Evolutionary conservation across 805 yeast species (phyloP), one percentile per base, ranked within the genome.

Genomic region (Priceomyces medius): DNA sequence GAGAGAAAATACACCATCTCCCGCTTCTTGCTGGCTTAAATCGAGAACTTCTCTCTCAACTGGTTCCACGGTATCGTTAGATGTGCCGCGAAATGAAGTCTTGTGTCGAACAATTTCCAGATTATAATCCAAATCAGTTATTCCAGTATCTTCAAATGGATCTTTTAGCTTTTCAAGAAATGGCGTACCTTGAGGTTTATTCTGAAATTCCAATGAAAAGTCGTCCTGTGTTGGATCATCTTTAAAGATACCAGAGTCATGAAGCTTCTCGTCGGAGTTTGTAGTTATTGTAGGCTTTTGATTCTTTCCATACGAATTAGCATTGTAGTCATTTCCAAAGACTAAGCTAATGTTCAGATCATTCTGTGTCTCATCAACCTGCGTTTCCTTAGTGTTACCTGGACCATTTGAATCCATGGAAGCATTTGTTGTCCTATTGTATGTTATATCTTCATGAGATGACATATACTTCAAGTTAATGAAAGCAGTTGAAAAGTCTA

Each of bases 281-380:
- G 5, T 5, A 6, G 16, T 35, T 13, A 23, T 18, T 35, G 16
- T 20, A 35, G 24, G 19, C n/a, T 35, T 10, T 13, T 12, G 9
- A 26, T 26, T 9, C 12, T 14, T 9, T 26, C n/a, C 10, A 26
- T 26, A 14, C 29, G 5, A 10, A 26, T 26, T 26, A 8, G 9
- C n/a, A 12, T 12, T n/a, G 12, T n/a, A 26, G 10, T n/a, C 59
- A 35, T 46, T 52, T 14, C 63, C 68, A 49, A 64, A 64, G 8
- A 63, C 60, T 31, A 64, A 54, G 41, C 68, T 63, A 41, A 56
- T 58, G 39, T 58, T 55, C 32, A 47, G 47, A 26, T 53, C 38
- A 33, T 37, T 21, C 10, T 13, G 37, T n/a, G 37, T 18, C 16
- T 33, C 41, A n/a, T 37, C 28, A 18, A 13, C 10, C 24, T 21